These are phyloP conservation scores for Candida peoriensis DNA, from an alignment of 805 yeast species.

Conservation along the genomic window DNA sequence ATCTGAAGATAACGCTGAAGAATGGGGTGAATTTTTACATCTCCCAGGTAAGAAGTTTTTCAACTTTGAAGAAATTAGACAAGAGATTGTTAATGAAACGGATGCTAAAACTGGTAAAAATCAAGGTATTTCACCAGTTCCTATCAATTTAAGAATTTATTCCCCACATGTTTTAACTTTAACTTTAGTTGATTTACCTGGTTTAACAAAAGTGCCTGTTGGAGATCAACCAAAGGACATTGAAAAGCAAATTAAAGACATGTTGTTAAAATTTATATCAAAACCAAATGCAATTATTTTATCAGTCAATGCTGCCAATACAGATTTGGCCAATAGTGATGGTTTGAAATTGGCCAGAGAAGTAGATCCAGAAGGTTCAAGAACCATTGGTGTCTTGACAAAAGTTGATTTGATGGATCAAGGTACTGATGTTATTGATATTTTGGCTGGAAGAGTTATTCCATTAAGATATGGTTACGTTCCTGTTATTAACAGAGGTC, in stretches of 20 bases:
- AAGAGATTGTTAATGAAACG: constrained; percentile 88
- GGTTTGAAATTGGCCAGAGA: constrained; percentile 95
- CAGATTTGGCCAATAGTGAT: constrained; percentile 95
- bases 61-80: constrained; percentile 83
- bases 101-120: constrained; percentile 77
- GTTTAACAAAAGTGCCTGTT: constrained; percentile 96
- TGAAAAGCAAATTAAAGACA: constrained; percentile 88
- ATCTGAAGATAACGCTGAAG: constrained; percentile 69
- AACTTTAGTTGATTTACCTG: constrained; percentile 95
- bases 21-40: constrained; percentile 98
- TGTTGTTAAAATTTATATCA: constrained; percentile 88
- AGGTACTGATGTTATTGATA: constrained; percentile 96
- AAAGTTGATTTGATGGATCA: constrained; percentile 96
- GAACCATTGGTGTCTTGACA: constrained; percentile 96
- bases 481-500: constrained; percentile 96
- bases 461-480: constrained; percentile 94
- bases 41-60: constrained; percentile 82
- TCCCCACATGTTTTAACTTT: constrained; percentile 92
- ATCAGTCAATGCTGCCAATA: constrained; percentile 94
- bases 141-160: constrained; percentile 87
- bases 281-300: constrained; percentile 93
- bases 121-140: constrained; percentile 87
- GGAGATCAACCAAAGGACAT: constrained; percentile 99
- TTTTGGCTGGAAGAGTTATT: constrained; percentile 90
- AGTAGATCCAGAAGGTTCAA: constrained; percentile 93